Evolutionary conservation across 2,329 filamentous ascomycete genomes (phyloP).

Genomic region (Colletotrichum caudatum): DNA sequence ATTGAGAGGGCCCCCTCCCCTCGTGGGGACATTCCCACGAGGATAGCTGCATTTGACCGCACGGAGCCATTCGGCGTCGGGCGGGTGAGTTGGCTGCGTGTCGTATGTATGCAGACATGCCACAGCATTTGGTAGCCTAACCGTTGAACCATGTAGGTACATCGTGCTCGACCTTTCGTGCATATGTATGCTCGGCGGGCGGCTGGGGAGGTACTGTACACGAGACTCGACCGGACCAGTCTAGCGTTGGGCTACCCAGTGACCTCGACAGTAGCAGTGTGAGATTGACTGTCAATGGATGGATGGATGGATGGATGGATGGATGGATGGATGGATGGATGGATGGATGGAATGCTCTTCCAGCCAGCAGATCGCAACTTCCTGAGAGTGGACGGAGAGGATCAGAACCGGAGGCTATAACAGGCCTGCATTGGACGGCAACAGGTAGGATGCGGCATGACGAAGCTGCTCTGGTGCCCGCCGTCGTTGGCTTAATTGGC

Average conservation of each 20-base stretch:
- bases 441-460: slow-evolving; percentile 1
- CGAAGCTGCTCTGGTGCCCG: slow-evolving; percentile 7
- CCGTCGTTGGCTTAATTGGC: slow-evolving; percentile 3
- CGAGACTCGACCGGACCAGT: slow-evolving; percentile 20
- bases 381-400: not conserved
- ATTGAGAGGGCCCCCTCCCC: not conserved
- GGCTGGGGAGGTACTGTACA: slow-evolving; percentile 19
- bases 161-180: slow-evolving; percentile 27
- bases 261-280: not conserved
- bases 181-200: slow-evolving; percentile 18
- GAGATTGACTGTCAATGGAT: not conserved
- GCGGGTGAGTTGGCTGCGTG: slow-evolving; percentile 17
- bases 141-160: slow-evolving; percentile 33
- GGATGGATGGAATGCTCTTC: not conserved
- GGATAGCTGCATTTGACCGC: slow-evolving; percentile 23
- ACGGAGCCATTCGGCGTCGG: slow-evolving; percentile 33
- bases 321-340: no score
- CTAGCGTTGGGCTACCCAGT: slow-evolving; percentile 7
- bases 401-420: slow-evolving; percentile 20
- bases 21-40: slow-evolving; percentile 5
- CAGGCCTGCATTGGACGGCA: slow-evolving; percentile 3
- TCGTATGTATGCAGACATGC: slow-evolving; percentile 36
- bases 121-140: slow-evolving; percentile 31
- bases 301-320: no score
- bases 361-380: slow-evolving; percentile 1